Evolutionary conservation across 1,284 basidiomycete species (phyloP), one percentile per base, ranked within the genome.

Genomic region (Anthracocystis panici-leucophaei): DNA sequence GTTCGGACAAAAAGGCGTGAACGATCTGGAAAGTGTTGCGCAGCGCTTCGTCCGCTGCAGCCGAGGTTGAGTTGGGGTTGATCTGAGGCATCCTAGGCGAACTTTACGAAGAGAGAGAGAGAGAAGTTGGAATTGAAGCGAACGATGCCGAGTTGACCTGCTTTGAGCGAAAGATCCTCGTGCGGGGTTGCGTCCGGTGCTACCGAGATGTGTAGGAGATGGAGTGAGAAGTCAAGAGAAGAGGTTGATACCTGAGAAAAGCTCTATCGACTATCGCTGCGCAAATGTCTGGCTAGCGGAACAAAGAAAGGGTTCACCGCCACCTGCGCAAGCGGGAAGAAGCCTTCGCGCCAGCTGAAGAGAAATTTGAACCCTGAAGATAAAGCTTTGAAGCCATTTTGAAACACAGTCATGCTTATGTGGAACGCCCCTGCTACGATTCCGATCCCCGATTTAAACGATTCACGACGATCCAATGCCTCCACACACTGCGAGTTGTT

Each of bases 21-120:
- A 76, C 74, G 46, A 76, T 72, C 53, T 63, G 64, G 45, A 76
- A 76, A 3, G 74, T 76, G 54, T 72, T 55, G 23, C 51, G 53
- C 9, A 76, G 65, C 5, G 68, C 74, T 14, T 59, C 60, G 50
- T 76, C 74, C 0, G 58, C 59, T 3, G 64, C 38, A 1, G 45
- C 46, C 0, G 61, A 58, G 3, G 53, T 50, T 10, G 66, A 67
- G 23, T 45, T 57, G 31, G 65, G 65, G n/a, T 57, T 52, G 27
- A 53, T 35, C 16, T 61, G 58, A 5, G 58, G 65, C 65, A 68
- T 62, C 27, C 10, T 62, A 44, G 18, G 5, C 2, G 10, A 20
- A 31, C 33, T 27, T 27, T 23, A 20, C 11, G 25, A n/a, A 16
- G 35, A 41, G 38, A 41, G 14, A n/a, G 41, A 42, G 41, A 20